Percentiles rank a stretch among this genome's conserved stretches.
Evolutionary conservation across 441 rosid species (phyloP).

Genomic region (Hura crepitans): DNA sequence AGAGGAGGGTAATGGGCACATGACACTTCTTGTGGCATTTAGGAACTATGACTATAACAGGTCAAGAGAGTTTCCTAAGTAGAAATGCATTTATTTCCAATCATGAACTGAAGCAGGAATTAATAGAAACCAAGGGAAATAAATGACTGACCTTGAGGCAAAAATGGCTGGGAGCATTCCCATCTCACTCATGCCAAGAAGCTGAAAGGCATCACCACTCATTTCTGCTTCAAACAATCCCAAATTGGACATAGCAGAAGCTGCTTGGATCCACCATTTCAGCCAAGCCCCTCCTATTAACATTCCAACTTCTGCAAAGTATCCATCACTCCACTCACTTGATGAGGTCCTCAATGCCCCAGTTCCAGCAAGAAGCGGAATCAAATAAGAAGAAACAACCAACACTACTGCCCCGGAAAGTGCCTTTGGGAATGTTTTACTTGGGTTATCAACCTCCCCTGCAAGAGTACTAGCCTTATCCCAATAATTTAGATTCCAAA

Average conservation of each 20-base stretch:
- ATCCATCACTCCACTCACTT: slow-evolving; percentile 83
- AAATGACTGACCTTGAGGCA: slow-evolving; percentile 47
- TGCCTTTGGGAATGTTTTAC: slow-evolving; percentile 86
- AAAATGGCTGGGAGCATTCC: slow-evolving; percentile 82
- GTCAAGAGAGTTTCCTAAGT: background rate
- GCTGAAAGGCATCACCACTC: slow-evolving; percentile 92
- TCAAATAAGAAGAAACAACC: slow-evolving; percentile 68
- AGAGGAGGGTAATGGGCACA: no score
- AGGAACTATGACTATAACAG: background rate
- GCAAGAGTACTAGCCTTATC: slow-evolving; percentile 93
- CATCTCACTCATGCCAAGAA: slow-evolving; percentile 88
- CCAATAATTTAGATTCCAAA: slow-evolving; percentile 94
- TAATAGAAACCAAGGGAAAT: background rate
- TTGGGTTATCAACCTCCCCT: slow-evolving; percentile 80
- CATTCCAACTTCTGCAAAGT: slow-evolving; percentile 87
- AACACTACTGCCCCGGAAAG: slow-evolving; percentile 65
- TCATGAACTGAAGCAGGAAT: background rate
- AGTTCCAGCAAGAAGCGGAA: slow-evolving; percentile 80
- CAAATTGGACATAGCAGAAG: slow-evolving; percentile 85
- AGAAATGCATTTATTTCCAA: background rate
- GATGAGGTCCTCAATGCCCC: slow-evolving; percentile 54
- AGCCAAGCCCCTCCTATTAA: slow-evolving; percentile 85
- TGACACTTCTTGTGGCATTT: background rate
- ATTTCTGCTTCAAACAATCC: slow-evolving; percentile 96
- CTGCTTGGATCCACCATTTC: slow-evolving; percentile 87